A percentile compares a stretch with the other conserved stretches of the same genome.
These are phyloP conservation scores for Panaeolus cyanescens DNA, from an alignment of 768 basidiomycete genomes.

Conservation along the genomic window DNA sequence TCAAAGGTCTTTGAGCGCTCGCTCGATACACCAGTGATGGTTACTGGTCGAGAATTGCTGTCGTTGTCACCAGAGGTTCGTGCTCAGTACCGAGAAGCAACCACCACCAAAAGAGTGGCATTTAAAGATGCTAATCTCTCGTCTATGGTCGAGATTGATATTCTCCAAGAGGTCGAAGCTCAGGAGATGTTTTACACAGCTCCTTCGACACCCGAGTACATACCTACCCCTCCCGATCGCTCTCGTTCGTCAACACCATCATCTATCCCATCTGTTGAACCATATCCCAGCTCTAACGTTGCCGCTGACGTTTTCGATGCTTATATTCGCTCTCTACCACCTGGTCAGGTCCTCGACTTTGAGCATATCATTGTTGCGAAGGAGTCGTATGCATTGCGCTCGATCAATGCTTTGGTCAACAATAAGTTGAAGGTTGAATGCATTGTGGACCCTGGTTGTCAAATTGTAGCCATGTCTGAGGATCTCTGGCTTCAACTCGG, in stretches of 20 bases:
- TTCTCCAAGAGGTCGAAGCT: too few species aligned
- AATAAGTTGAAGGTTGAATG: constrained; percentile 10
- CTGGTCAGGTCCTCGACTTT: background rate
- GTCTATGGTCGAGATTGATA: too few species aligned
- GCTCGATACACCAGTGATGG: background rate
- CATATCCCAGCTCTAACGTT: background rate
- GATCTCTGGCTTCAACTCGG: constrained; percentile 15
- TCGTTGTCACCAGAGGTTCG: background rate
- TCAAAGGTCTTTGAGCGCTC: background rate
- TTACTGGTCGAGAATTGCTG: background rate
- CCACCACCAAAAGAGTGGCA: too few species aligned
- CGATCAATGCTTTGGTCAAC: constrained; percentile 16
- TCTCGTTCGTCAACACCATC: background rate
- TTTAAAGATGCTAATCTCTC: too few species aligned
- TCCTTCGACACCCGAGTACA: background rate
- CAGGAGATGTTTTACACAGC: too few species aligned
- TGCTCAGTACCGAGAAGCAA: background rate
- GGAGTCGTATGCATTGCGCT: constrained; percentile 18
- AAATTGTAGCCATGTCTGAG: constrained; percentile 27
- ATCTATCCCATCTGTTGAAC: background rate
- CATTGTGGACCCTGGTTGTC: constrained; percentile 25
- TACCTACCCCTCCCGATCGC: background rate
- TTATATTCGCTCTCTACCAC: background rate
- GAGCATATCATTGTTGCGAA: constrained; percentile 14
- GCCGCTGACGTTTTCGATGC: background rate